Evolutionary conservation across 2,329 filamentous ascomycete genomes (phyloP).

Genomic region (Akanthomyces uredinophilus): DNA sequence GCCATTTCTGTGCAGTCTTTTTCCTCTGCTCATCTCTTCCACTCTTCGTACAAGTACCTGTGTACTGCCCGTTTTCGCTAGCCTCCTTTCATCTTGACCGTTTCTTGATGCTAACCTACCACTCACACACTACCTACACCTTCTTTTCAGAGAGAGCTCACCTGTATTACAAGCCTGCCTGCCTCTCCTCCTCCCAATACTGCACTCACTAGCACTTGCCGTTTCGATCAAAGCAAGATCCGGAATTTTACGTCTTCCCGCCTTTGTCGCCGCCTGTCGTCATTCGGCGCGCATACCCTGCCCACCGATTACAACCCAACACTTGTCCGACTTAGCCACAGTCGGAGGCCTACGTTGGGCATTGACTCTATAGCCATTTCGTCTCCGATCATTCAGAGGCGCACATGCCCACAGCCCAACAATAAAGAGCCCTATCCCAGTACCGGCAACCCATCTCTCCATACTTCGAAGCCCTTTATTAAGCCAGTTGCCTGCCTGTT

Average conservation of each 20-base stretch:
- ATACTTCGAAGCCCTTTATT: background rate
- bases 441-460: background rate
- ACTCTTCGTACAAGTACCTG: slow-evolving; percentile 14
- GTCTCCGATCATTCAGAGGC: background rate
- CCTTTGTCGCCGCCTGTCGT: background rate
- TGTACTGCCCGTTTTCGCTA: slow-evolving; percentile 11
- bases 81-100: slow-evolving; percentile 7
- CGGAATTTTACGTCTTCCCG: background rate
- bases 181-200: background rate
- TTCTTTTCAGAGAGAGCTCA: slow-evolving; percentile 5
- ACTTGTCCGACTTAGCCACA: background rate
- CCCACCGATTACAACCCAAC: slow-evolving; percentile 11
- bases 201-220: background rate
- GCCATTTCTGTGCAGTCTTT: slow-evolving; percentile 16
- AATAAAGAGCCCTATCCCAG: background rate
- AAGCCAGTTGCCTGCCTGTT: slow-evolving; percentile 13
- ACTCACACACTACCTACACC: background rate
- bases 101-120: slow-evolving; percentile 6
- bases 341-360: slow-evolving; percentile 6
- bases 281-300: background rate
- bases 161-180: background rate
- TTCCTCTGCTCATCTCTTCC: slow-evolving; percentile 8
- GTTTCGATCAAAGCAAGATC: background rate
- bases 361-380: slow-evolving; percentile 8
- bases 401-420: background rate